Base-by-base conservation (phyloP, 2,329 filamentous ascomycete species). In the Sporothrix schenckii region DNA sequence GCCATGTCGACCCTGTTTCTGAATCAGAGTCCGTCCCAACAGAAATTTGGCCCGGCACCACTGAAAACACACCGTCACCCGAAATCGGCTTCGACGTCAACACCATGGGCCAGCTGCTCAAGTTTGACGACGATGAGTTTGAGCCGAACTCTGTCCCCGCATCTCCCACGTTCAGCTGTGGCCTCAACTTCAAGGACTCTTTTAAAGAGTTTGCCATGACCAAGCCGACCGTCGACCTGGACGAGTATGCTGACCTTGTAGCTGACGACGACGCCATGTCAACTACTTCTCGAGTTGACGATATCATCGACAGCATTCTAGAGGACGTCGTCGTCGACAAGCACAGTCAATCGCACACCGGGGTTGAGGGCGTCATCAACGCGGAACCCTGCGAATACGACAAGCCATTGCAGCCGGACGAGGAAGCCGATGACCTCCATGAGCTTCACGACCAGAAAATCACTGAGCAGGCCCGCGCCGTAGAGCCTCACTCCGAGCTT, bases 171-270 rank as follows among this genome's bases (percentile, higher is more conserved):
- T 21, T 52, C 19, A 50, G 9, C 10, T 13, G 19, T 10, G 47
- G 63, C n/a, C 44, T 66, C 47, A n/a, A n/a, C 11, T 66, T 66
- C 63, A 50, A 39, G 47, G 27, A 50, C n/a, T 70, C 69, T 0
- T 68, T 52, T 41, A 68, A 72, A 4, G 70, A 70, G 10, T 72
- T 72, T 44, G 68, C 70, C 41, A 65, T 49, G 30, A 68, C 68
- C 9, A 70, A 70, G 39, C 68, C 70, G 1, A 39, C 50, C 3
- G 19, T 72, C 11, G 68, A 70, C 14, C 16, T 70, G 5, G 70
- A 70, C 16, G 70, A 68, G 14, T 53, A 58, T 27, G 21, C 21
- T 2, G 68, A 68, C 13, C 6, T 27, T 14, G 44, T 19, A 13
- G 30, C 27, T 21, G 24, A 61, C 47, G 54, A 61, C 11, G 16